Evolutionary conservation across 23 red algal genomes (phyloP), one percentile per base, ranked within the genome.

Genomic region (Porphyridium purpureum): DNA sequence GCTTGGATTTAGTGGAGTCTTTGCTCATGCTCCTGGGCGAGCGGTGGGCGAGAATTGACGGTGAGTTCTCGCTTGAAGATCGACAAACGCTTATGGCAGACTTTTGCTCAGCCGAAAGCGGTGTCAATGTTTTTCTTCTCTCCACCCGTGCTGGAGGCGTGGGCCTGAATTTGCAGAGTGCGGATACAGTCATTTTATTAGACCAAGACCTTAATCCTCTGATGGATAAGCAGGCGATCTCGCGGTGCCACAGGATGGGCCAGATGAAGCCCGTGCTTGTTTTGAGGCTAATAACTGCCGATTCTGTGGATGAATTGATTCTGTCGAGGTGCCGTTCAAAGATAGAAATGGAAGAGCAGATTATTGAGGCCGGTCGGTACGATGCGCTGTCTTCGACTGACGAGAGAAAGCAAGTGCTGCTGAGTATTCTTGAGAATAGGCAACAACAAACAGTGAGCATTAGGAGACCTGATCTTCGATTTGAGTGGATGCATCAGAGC

Each of bases 151-250:
- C 88, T 7, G 88, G 88, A 2, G 88, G 88, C 1, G 65, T 78
- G 29, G 88, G 80, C 49, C 33, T 93, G 29, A 93, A 93, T 53
- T 57, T 93, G 15, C 74, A 76, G 44, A 63, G 67, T 0, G 85
- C 85, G 11, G 85, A 93, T 59, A 93, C 85, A 0, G 85, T 93
- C n/a, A 93, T 93, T 50, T 52, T 93, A 53, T 82, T 81, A 33
- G 85, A 93, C 30, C 70, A 63, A 1, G 85, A 93, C 38, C 75
- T 66, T 66, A 93, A 93, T 60, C 85, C 85, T 7, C 65, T 62
- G 0, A 74, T 69, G 23, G 85, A 93, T 57, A 33, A 76, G 1
- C 85, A 93, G 35, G 85, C 85, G 9, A 66, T 80, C 35, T 66
- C 74, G 1, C 70, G 85, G 6, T 70, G 70, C 27, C 75, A 93